Percentiles rank a stretch among this genome's conserved stretches.
Evolutionary conservation across 345 rosid genomes (phyloP).

Genomic region (Syzygium aromaticum): DNA sequence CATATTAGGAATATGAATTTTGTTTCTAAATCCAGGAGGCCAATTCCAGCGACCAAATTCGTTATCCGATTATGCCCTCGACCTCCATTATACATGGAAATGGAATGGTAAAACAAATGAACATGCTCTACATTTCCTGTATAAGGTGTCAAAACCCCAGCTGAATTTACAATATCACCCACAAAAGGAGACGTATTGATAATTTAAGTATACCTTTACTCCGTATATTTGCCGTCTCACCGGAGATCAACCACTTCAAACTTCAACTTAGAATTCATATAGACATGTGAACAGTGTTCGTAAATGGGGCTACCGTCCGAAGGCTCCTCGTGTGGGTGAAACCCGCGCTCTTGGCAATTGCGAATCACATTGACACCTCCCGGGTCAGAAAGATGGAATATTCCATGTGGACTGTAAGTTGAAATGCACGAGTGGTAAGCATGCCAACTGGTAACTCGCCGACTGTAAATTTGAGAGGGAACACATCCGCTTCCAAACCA

Average conservation of each 20-base stretch:
- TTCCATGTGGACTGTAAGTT: slow-evolving; percentile 71
- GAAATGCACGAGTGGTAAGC: not conserved
- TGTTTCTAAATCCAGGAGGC: not conserved
- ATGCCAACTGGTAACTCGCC: not conserved
- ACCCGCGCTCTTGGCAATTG: slow-evolving; percentile 90
- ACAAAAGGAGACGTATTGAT: not conserved
- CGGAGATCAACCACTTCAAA: slow-evolving; percentile 90
- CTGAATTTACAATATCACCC: not conserved
- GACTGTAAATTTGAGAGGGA: not conserved
- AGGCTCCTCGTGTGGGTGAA: slow-evolving; percentile 97
- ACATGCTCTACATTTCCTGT: not conserved
- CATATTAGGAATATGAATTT: not conserved
- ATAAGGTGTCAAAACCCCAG: not conserved
- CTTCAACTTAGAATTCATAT: slow-evolving; percentile 54
- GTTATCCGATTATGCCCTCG: not conserved
- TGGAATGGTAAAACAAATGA: not conserved
- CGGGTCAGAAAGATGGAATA: slow-evolving; percentile 93
- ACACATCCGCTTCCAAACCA: not conserved
- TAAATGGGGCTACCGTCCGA: slow-evolving; percentile 70
- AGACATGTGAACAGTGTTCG: slow-evolving; percentile 94
- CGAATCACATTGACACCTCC: slow-evolving; percentile 81
- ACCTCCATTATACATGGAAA: not conserved
- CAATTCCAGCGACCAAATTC: not conserved
- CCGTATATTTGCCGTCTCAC: slow-evolving; percentile 6
- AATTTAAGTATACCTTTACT: not conserved